These are phyloP conservation scores for Penicillium capsulatum DNA, from an alignment of 2,329 filamentous ascomycete species.

Conservation along the genomic window DNA sequence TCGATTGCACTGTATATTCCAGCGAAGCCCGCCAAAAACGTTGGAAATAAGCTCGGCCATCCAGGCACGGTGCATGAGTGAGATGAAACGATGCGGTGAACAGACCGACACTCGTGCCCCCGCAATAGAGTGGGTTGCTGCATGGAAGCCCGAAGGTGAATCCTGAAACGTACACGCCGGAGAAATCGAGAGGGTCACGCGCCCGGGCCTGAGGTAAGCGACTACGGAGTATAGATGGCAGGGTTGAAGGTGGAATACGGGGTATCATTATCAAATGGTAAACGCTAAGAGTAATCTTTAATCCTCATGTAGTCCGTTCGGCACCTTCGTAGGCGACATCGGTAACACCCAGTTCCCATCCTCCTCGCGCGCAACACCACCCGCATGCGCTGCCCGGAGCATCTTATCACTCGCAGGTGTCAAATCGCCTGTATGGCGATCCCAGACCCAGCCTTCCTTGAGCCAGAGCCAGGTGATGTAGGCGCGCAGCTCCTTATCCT, in stretches of 20 bases:
- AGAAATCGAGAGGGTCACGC: slow-evolving; percentile 1
- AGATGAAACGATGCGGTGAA: not conserved
- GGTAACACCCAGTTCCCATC: slow-evolving; percentile 39
- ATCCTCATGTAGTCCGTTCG: slow-evolving; percentile 24
- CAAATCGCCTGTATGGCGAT: slow-evolving; percentile 61
- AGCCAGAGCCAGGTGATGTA: slow-evolving; percentile 91
- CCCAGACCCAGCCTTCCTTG: slow-evolving; percentile 78
- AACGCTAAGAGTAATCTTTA: too few relatives aligned
- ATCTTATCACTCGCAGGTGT: slow-evolving; percentile 39
- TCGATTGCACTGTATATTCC: slow-evolving; percentile 20
- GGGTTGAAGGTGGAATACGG: not conserved
- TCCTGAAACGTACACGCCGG: not conserved
- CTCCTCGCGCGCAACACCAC: slow-evolving; percentile 42
- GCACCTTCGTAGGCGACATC: slow-evolving; percentile 29
- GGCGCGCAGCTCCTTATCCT: slow-evolving; percentile 84
- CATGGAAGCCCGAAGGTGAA: not conserved
- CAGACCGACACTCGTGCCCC: not conserved
- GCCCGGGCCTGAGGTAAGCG: not conserved
- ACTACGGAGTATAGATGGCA: too few relatives aligned
- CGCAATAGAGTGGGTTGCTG: not conserved
- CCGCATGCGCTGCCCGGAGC: slow-evolving; percentile 36
- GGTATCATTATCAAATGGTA: slow-evolving; percentile 13
- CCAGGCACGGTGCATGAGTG: slow-evolving; percentile 11
- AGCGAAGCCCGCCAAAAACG: slow-evolving; percentile 1
- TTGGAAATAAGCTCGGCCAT: slow-evolving; percentile 11